A percentile compares a stretch with the other conserved stretches of the same genome.
phyloP scores from a whole-genome alignment of 306 rosid genomes.

The Acmispon strigosus region DNA sequence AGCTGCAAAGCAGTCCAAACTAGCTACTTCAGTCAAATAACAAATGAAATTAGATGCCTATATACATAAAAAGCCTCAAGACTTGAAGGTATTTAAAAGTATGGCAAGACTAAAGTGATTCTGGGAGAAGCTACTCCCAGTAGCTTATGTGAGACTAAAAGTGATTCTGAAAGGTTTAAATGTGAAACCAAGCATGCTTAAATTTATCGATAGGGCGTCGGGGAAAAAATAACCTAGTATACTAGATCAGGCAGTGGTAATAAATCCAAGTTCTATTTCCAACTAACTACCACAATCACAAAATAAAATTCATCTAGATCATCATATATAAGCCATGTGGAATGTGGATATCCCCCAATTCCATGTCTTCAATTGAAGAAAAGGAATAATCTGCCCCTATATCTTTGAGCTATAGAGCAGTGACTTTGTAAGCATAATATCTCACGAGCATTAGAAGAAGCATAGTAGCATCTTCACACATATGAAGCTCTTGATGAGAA shows the following conservation, averaged over 20 bases:
- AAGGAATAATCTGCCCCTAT: background rate
- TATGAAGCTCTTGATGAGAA: background rate
- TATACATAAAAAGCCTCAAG: background rate
- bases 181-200: too few relatives aligned
- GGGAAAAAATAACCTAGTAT: background rate
- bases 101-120: too few relatives aligned
- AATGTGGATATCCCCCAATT: background rate
- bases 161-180: too few relatives aligned
- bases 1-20: conserved; percentile 6
- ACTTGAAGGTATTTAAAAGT: background rate
- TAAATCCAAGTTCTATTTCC: background rate
- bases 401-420: background rate
- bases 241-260: background rate
- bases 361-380: background rate
- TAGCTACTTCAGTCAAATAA: conserved; percentile 1
- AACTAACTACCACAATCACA: background rate
- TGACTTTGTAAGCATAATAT: background rate
- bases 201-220: background rate
- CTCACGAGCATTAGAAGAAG: background rate
- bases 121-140: too few relatives aligned
- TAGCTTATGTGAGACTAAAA: too few relatives aligned
- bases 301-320: background rate
- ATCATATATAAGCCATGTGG: background rate
- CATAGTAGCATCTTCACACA: background rate
- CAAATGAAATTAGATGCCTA: background rate